Conservation (phyloP, 2,329 filamentous ascomycete genomes). For the Penicillium verrucosum region DNA sequence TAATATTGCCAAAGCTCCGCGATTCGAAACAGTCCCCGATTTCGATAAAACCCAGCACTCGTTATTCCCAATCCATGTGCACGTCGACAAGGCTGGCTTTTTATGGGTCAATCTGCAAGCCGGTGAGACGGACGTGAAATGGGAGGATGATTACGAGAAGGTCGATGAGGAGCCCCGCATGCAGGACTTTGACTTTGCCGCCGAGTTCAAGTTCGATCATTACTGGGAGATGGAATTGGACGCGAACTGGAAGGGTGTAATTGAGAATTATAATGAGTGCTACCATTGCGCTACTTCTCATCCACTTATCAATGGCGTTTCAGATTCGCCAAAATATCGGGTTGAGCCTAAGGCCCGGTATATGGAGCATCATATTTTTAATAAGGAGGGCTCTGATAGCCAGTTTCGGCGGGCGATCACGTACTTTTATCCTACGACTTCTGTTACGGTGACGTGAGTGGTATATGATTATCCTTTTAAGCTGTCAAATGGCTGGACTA, state of each 20-base stretch:
- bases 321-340: constrained; percentile 55
- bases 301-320: constrained; percentile 36
- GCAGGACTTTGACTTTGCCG: constrained; percentile 23
- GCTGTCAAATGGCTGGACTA: neutral
- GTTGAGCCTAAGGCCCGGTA: constrained; percentile 50
- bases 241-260: constrained; percentile 25
- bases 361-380: constrained; percentile 52
- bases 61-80: constrained; percentile 20
- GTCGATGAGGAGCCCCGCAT: constrained; percentile 23
- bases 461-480: neutral
- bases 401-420: constrained; percentile 42
- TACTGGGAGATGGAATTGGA: constrained; percentile 26
- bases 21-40: constrained; percentile 19
- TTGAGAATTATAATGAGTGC: constrained; percentile 29
- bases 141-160: constrained; percentile 17
- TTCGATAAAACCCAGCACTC: constrained; percentile 21
- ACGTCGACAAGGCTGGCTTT: constrained; percentile 22
- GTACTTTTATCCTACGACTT: constrained; percentile 30
- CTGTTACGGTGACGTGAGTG: constrained; percentile 32
- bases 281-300: constrained; percentile 28
- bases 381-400: constrained; percentile 46
- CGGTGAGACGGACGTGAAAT: constrained; percentile 16
- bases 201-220: constrained; percentile 24
- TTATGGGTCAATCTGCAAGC: constrained; percentile 27
- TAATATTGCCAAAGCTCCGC: constrained; percentile 25